Evolutionary conservation across 83 land plant species (phyloP), one percentile per base, ranked within the genome.

Genomic region (Isoetes engelmannii): DNA sequence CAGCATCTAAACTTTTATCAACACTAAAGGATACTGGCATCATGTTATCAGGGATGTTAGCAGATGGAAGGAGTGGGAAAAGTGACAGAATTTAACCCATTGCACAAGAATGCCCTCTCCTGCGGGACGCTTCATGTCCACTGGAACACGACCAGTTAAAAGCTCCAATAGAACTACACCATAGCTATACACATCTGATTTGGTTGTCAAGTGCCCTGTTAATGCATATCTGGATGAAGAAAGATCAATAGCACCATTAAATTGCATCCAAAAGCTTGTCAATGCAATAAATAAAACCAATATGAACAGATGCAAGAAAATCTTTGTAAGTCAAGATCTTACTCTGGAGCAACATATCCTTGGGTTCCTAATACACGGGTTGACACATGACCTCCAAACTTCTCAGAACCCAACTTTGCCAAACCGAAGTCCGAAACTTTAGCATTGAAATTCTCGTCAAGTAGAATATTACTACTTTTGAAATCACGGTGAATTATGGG

Each of bases 181-280:
- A 51, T 51, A 51, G 54, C 54, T 51, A 51, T 51, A 51, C 37
- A 28, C 37, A 28, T 28, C 37, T 28, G 37, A 28, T 51, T 87
- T 87, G 67, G 88, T 83, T 0, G 89, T 87, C 68, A 87, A 45
- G 50, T 79, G 87, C 20, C 91, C 91, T 15, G 89, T 81, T 67
- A 84, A 81, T 63, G 84, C 86, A 79, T 88, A 88, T 84, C 92
- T 88, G 66, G 70, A 67, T 5, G 44, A 48, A 61, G 41, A 45
- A 51, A 10, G 54, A 51, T 51, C 37, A 28, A 28, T 28, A 28
- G 37, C 37, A 28, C 37, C 37, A 28, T 28, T 28, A 28, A 28
- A 28, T 28, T 0, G 37, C 37, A 28, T 28, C 37, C 37, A 28
- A 2, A 28, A 28, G 37, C 37, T 28, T 28, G 37, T 2, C 37